Conservation (phyloP, 768 basidiomycete genomes). For the Kwoniella bestiolae region DNA sequence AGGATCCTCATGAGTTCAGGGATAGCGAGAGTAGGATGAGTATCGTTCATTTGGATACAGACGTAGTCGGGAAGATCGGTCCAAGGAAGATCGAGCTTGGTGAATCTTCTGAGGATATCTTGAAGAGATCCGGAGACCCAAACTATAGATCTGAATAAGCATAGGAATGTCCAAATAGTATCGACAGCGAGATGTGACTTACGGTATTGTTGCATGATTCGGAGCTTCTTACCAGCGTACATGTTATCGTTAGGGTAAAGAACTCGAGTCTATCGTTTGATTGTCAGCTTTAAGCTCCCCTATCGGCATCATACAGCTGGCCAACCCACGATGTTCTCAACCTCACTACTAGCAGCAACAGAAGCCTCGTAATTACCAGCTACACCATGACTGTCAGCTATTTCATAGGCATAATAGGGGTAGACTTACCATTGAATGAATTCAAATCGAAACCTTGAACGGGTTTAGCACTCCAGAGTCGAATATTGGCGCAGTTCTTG, state of each 20-base stretch:
- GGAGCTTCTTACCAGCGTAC: conserved; percentile 60
- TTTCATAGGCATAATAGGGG: not conserved
- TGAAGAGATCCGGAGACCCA: conserved; percentile 75
- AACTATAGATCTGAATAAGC: too few species aligned
- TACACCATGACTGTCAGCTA: conserved; percentile 49
- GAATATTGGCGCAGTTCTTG: conserved; percentile 82
- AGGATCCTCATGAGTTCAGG: conserved; percentile 90
- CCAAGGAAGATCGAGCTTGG: conserved; percentile 79
- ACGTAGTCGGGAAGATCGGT: conserved; percentile 79
- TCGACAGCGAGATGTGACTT: conserved; percentile 33
- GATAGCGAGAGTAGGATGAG: conserved; percentile 93
- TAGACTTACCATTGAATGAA: conserved; percentile 80
- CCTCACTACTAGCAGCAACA: conserved; percentile 84
- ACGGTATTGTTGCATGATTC: conserved; percentile 96
- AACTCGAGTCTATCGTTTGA: conserved; percentile 68
- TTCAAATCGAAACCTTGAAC: conserved; percentile 83
- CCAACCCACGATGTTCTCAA: conserved; percentile 74
- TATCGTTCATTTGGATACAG: conserved; percentile 81
- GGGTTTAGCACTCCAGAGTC: conserved; percentile 68
- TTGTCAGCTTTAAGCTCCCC: not conserved
- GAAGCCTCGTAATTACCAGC: conserved; percentile 92
- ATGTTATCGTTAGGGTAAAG: conserved; percentile 94
- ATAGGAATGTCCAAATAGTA: too few species aligned
- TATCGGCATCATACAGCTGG: not conserved
- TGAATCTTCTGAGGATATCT: conserved; percentile 87